Conservation (phyloP, 2,329 filamentous ascomycete species). For the Didymella lethalis region DNA sequence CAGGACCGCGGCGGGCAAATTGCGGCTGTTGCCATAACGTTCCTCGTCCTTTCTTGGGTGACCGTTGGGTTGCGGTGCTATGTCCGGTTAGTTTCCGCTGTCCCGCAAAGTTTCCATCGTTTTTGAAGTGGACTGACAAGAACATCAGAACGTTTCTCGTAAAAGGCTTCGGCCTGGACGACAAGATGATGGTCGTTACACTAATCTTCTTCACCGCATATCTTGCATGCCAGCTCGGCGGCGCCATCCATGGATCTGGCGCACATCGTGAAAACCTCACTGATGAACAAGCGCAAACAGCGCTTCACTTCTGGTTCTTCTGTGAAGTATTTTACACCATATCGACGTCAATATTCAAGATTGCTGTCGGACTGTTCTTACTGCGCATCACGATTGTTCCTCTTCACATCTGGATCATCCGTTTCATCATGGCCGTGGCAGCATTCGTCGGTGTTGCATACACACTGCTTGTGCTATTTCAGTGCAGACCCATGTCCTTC, state of each 20-base stretch:
- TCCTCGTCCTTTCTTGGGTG: constrained; percentile 49
- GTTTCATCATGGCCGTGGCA: constrained; percentile 55
- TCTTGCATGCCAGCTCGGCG: constrained; percentile 40
- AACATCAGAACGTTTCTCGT: constrained; percentile 40
- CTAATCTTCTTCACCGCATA: constrained; percentile 50
- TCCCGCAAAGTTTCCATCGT: constrained; percentile 3
- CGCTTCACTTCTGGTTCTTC: constrained; percentile 59
- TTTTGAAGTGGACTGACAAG: constrained; percentile 6
- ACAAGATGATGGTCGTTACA: constrained; percentile 52
- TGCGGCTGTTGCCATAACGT: constrained; percentile 43
- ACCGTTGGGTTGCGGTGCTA: constrained; percentile 50
- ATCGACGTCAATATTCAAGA: constrained; percentile 57
- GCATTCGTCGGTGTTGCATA: constrained; percentile 57
- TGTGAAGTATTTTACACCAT: constrained; percentile 63
- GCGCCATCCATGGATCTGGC: constrained; percentile 51
- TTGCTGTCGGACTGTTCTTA: constrained; percentile 61
- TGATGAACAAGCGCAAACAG: constrained; percentile 35
- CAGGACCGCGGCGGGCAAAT: constrained; percentile 40
- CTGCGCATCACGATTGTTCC: constrained; percentile 58
- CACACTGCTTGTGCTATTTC: constrained; percentile 60
- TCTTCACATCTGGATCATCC: constrained; percentile 57
- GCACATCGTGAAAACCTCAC: constrained; percentile 44
- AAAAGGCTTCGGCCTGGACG: constrained; percentile 51
- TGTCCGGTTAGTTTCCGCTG: constrained; percentile 39
- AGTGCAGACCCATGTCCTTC: constrained; percentile 59